Conservation (phyloP, 2,329 filamentous ascomycete genomes). For the Hortaea sp. region DNA sequence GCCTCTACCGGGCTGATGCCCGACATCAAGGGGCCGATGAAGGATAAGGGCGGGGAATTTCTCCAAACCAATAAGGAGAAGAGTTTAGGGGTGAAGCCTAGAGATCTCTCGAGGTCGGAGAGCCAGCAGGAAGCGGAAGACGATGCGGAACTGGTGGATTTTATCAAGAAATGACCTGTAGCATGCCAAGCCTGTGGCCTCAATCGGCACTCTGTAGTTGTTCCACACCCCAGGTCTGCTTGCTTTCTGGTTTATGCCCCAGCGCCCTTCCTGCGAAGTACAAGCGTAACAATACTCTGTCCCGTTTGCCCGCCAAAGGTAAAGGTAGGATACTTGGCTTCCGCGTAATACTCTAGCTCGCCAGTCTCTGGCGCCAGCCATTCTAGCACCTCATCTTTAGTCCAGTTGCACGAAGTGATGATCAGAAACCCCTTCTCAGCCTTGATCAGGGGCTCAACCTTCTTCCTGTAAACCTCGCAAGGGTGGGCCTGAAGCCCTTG, state of each 20-base stretch:
- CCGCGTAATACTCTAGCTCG: conserved; percentile 51
- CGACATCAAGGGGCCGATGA: neutral
- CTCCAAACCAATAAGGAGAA: neutral
- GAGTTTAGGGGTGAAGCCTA: neutral
- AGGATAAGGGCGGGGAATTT: neutral
- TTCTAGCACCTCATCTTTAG: conserved; percentile 66
- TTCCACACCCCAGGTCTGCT: no score
- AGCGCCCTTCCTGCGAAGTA: conserved; percentile 21
- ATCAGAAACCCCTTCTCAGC: conserved; percentile 60
- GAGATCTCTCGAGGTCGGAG: neutral
- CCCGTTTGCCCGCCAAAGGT: conserved; percentile 82
- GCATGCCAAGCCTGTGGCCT: no score
- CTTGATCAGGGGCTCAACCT: conserved; percentile 59
- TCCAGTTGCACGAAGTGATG: conserved; percentile 98
- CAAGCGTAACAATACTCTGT: conserved; percentile 78
- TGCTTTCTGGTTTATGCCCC: no score
- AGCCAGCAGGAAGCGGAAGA: neutral
- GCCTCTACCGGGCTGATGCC: neutral
- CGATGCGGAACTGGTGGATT: neutral
- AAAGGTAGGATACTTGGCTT: conserved; percentile 75
- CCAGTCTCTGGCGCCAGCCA: conserved; percentile 58
- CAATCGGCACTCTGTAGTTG: no score
- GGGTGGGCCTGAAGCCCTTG: conserved; percentile 10
- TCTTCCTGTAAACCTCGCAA: conserved; percentile 64
- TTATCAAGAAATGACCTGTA: no score